Evolutionary conservation across 2,329 filamentous ascomycete genomes (phyloP).

Genomic region (Phialophora chinensis): DNA sequence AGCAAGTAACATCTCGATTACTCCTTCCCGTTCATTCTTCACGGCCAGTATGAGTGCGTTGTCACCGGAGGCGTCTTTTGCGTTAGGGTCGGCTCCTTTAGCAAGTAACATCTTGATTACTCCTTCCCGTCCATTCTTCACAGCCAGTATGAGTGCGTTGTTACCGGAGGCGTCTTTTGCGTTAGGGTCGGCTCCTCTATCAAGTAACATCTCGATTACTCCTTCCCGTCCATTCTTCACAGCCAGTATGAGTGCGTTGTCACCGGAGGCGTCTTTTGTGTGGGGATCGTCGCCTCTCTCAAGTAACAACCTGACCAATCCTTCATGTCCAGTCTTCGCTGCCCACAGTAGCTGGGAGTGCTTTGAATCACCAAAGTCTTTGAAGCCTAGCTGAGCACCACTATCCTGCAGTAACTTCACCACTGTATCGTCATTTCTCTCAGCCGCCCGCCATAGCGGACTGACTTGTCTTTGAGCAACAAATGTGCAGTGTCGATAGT

Average conservation of each 20-base stretch:
- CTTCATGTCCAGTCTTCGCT: not conserved
- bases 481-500: too few species aligned
- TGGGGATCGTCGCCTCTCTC: not conserved
- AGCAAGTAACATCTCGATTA: too few species aligned
- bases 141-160: not conserved
- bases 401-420: not conserved
- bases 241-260: not conserved
- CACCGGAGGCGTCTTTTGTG: not conserved
- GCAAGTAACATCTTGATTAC: not conserved
- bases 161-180: not conserved
- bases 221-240: not conserved
- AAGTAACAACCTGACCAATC: not conserved
- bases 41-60: too few species aligned
- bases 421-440: not conserved
- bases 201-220: not conserved
- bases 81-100: not conserved
- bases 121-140: not conserved
- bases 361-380: not conserved
- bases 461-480: not conserved
- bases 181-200: not conserved
- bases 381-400: not conserved
- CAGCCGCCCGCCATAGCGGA: not conserved
- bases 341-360: not conserved
- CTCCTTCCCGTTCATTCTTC: too few species aligned
- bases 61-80: not conserved